Evolutionary conservation across 2,329 filamentous ascomycete species (phyloP).

Genomic region (Fusarium sp.): DNA sequence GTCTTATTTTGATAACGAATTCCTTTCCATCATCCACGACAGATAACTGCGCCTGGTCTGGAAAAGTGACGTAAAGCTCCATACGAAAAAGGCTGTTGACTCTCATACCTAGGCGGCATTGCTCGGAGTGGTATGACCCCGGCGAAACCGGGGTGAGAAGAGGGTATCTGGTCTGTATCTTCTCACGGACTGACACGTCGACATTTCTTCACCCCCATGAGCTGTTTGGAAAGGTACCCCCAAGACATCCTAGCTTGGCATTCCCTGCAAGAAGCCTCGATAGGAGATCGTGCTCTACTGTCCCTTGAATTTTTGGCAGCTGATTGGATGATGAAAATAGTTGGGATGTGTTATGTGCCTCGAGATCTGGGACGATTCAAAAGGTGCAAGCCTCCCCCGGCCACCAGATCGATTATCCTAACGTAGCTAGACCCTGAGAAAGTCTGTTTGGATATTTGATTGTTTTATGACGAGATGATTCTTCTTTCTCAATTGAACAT

Average conservation of each 20-base stretch:
- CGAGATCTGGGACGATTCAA: neutral
- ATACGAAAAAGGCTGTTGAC: neutral
- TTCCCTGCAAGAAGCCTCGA: neutral
- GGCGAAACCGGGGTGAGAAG: neutral
- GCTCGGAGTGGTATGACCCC: neutral
- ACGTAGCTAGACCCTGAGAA: neutral
- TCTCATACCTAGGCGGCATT: neutral
- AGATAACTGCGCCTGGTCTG: neutral
- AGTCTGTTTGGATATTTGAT: neutral
- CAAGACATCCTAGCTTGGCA: neutral
- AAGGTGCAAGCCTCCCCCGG: neutral
- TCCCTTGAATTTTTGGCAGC: neutral
- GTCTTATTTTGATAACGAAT: slow-evolving; percentile 18
- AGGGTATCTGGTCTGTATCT: neutral
- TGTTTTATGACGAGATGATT: neutral
- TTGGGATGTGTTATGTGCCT: neutral
- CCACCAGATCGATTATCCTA: neutral
- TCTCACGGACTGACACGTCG: neutral
- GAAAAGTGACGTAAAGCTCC: neutral
- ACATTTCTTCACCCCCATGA: neutral
- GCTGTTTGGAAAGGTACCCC: neutral
- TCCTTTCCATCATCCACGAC: slow-evolving; percentile 2
- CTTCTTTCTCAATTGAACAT: neutral
- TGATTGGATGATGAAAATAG: neutral
- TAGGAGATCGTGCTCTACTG: neutral